Evolutionary conservation across 2,329 filamentous ascomycete genomes (phyloP), one percentile per base, ranked within the genome.

Genomic region (Aspergillus pseudotamarii): DNA sequence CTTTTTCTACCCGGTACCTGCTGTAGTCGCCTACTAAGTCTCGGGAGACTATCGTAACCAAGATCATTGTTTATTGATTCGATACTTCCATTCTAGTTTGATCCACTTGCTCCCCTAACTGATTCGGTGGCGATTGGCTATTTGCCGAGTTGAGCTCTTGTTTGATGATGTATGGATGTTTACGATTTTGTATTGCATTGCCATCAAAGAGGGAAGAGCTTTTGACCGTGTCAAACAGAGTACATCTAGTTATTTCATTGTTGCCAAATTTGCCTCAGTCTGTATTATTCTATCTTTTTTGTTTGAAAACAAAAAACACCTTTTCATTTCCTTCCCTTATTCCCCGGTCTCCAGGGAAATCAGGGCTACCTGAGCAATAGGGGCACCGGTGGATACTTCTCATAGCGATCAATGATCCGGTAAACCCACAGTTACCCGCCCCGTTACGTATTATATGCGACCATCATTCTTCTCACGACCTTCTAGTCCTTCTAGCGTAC

Each of bases 401-500:
- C 51, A 60, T 61, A 67, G 59, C 57, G 63, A 67, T 62, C 59
- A 64, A 57, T 66, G 65, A 67, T 61, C 61, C 61, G 61, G 65
- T 51, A 46, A 64, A 66, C 61, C 65, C 67, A 66, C 67, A 36
- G 56, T 56, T 69, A 64, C 63, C 66, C 66, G 64, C 57, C 63
- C 65, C 60, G 66, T 69, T 68, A 68, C 67, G 66, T 60, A 66
- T 64, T 62, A 54, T 59, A 58, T 66, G 59, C 62, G 19, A 64
- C 68, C 62, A 59, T 38, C 62, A 65, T 65, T 66, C 64, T 70
- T 70, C 68, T 68, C 62, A 62, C 50, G 48, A 46, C 58, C 61
- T 67, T 67, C 65, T 65, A 67, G 59, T 66, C 61, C 55, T 70
- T 70, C 68, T 70, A 70, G 68, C 67, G 65, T 58, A 57, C 64